Evolutionary conservation across 2,329 filamentous ascomycete genomes (phyloP), one percentile per base, ranked within the genome.

Genomic region (Clonostachys chloroleuca): DNA sequence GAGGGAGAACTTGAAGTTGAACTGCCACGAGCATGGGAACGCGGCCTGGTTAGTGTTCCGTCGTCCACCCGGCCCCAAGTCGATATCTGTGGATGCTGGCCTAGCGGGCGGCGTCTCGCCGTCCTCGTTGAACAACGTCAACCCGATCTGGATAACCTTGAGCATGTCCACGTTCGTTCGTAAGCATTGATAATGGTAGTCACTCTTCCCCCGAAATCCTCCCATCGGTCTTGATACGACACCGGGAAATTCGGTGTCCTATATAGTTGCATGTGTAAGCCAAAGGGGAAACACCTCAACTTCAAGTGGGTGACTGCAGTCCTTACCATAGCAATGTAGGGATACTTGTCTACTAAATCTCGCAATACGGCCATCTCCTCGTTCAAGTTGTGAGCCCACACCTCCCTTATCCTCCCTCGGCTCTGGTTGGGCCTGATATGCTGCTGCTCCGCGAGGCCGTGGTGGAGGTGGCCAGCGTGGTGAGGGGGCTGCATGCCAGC

Each of bases 161-260:
- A 99, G 81, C 61, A 99, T 83, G 63, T 99, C 94, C 60, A 99
- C 94, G 63, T 99, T 99, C 58, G 91, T 95, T 51, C 94, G 88
- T 42, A 99, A 78, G 51, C 92, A 97, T 74, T 99, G 94, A 70
- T 99, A 99, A 65, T 99, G 94, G 63, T 99, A 99, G 59, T 96
- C 92, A 54, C 91, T 94, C 72, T 96, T 97, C 49, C 89, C 94
- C 50, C 87, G 83, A 66, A 99, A 99, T 47, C 87, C 84, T 43
- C 94, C 94, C 78, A 99, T 97, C 3, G 94, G 94, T 56, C 94
- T 83, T 24, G 92, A 90, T 46, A 99, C 92, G 46, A 99, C 91
- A 48, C 94, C 94, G n/a, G 94, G 94, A 58, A 99, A 99, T 64
- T 97, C 92, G 20, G 94, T 96, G 64, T 99, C 94, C 92, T 96